Evolutionary conservation across 2,329 filamentous ascomycete species (phyloP).

Genomic region (Calonectria honghensis): DNA sequence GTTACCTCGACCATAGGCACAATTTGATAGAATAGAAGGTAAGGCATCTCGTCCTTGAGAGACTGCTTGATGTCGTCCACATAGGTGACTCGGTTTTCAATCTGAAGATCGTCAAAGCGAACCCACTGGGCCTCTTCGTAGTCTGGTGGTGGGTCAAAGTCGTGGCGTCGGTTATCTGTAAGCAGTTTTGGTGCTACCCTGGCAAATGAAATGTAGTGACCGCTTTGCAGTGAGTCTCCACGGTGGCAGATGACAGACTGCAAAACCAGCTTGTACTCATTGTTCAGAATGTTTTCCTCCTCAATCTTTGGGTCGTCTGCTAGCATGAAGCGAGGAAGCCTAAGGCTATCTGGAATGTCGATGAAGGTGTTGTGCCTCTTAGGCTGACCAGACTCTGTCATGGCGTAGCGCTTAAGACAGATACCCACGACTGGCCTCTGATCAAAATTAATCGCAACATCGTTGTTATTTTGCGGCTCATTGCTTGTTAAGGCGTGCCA

Average conservation of each 20-base stretch:
- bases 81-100: constrained; percentile 80
- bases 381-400: constrained; percentile 81
- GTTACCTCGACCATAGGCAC: constrained; percentile 86
- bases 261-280: constrained; percentile 94
- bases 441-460: constrained; percentile 92
- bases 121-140: constrained; percentile 89
- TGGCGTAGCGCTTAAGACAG: constrained; percentile 90
- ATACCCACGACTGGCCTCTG: constrained; percentile 92
- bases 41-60: constrained; percentile 91
- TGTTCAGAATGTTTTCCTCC: constrained; percentile 79
- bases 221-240: constrained; percentile 88
- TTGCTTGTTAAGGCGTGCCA: constrained; percentile 83
- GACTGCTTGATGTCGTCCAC: constrained; percentile 87
- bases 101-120: constrained; percentile 89
- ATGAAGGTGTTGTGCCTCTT: constrained; percentile 87
- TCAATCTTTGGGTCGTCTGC: constrained; percentile 82
- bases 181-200: constrained; percentile 80
- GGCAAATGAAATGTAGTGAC: constrained; percentile 93
- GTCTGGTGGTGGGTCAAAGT: constrained; percentile 75
- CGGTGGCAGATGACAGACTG: constrained; percentile 96
- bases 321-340: constrained; percentile 91
- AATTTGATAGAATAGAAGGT: constrained; percentile 96
- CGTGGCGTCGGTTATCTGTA: constrained; percentile 75
- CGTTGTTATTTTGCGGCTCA: constrained; percentile 79
- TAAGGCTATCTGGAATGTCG: constrained; percentile 88